phyloP scores from a whole-genome alignment of 257 asterid species.

The Solanum dulcamara region DNA sequence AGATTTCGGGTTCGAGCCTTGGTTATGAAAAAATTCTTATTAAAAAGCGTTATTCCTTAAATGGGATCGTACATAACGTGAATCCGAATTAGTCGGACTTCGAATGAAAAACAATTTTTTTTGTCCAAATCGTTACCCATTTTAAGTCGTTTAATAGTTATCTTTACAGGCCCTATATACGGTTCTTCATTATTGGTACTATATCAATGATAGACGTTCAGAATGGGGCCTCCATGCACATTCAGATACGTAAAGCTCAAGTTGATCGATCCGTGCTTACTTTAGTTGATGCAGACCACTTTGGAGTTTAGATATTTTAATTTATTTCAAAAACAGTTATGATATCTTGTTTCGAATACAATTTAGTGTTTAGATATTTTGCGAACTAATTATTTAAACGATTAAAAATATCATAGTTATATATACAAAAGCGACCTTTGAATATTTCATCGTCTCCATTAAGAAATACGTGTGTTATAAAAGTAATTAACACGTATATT shows the following conservation, averaged over 20 bases:
- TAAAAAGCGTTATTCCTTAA: too few species aligned
- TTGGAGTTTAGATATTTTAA: background rate
- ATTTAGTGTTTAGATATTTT: background rate
- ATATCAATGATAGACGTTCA: too few species aligned
- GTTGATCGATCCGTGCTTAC: background rate
- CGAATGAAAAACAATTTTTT: too few species aligned
- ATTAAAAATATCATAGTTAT: background rate
- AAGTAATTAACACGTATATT: background rate
- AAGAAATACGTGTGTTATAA: background rate
- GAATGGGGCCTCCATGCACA: too few species aligned
- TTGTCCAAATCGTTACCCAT: background rate
- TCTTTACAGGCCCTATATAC: background rate
- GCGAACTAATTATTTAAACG: background rate
- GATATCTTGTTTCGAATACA: background rate
- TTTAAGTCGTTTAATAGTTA: background rate
- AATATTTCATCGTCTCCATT: background rate
- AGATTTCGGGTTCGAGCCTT: too few species aligned
- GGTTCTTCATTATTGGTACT: background rate
- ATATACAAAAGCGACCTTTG: background rate
- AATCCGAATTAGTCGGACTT: too few species aligned
- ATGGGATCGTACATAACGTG: too few species aligned
- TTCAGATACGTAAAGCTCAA: too few species aligned
- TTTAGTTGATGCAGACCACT: background rate
- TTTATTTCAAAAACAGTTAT: background rate
- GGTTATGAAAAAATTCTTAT: too few species aligned